Conservation (phyloP, 257 asterid species). For the Solanum ossicruentum region DNA sequence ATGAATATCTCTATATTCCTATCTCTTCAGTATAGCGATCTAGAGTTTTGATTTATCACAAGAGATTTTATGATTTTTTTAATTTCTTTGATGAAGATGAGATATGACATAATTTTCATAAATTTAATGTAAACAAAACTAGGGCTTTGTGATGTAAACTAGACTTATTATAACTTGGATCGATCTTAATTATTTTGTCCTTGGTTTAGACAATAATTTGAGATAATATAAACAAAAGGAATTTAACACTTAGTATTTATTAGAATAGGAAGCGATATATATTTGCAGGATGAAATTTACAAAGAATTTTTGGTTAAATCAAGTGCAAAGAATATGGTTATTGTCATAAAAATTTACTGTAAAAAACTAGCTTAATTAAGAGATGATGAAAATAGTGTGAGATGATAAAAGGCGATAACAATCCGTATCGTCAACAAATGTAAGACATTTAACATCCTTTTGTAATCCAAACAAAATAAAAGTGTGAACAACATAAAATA, state of each 20-base stretch:
- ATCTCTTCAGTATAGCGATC: no score
- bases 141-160: neutral
- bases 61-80: no score
- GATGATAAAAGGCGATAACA: neutral
- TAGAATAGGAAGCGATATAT: neutral
- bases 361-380: neutral
- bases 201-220: neutral
- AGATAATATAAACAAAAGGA: neutral
- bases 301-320: neutral
- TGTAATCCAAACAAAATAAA: neutral
- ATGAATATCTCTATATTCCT: no score
- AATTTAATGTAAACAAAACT: no score
- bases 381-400: neutral
- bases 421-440: neutral
- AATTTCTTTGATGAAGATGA: no score
- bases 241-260: neutral
- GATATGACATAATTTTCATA: no score
- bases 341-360: neutral
- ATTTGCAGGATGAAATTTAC: neutral
- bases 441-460: neutral
- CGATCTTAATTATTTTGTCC: neutral
- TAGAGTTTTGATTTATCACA: no score
- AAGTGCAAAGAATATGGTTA: neutral
- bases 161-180: neutral
- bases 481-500: neutral